A percentile compares a stretch with the other conserved stretches of the same genome.
These are phyloP conservation scores for Hyaloscypha finlandica DNA, from an alignment of 495 filamentous ascomycete genomes.

Conservation along the genomic window DNA sequence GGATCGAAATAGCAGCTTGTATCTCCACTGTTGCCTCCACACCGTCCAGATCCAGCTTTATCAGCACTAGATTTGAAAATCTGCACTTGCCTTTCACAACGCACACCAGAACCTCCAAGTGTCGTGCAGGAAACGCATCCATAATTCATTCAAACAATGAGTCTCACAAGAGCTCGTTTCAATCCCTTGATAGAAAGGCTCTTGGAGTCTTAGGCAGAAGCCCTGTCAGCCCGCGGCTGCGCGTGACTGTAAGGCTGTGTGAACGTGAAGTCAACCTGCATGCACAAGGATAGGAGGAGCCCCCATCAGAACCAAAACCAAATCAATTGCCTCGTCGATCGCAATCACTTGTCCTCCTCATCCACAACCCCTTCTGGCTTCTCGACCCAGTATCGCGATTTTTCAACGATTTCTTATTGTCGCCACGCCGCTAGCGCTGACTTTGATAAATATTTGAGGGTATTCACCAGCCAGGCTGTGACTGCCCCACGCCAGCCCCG, in stretches of 20 bases:
- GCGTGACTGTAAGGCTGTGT: conserved; percentile 4
- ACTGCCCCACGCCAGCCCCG: neutral
- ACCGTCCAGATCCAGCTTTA: neutral
- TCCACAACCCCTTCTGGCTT: neutral
- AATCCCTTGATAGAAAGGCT: neutral
- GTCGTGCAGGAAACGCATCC: neutral
- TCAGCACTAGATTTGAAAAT: neutral
- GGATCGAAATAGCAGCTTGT: neutral
- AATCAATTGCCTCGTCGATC: neutral
- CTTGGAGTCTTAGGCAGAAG: neutral
- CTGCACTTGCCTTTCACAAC: neutral
- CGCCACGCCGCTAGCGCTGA: neutral
- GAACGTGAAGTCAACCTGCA: conserved; percentile 4
- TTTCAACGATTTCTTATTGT: neutral
- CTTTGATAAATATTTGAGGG: neutral
- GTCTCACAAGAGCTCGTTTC: neutral
- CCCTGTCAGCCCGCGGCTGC: neutral
- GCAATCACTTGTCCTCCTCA: neutral
- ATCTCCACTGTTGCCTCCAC: neutral
- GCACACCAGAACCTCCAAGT: neutral
- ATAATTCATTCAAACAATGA: neutral
- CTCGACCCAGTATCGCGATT: neutral
- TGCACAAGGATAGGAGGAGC: neutral
- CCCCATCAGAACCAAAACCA: neutral
- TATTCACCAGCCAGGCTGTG: neutral